These are phyloP conservation scores for Curvularia spicifera DNA, from an alignment of 2,329 filamentous ascomycete species.

Conservation along the genomic window DNA sequence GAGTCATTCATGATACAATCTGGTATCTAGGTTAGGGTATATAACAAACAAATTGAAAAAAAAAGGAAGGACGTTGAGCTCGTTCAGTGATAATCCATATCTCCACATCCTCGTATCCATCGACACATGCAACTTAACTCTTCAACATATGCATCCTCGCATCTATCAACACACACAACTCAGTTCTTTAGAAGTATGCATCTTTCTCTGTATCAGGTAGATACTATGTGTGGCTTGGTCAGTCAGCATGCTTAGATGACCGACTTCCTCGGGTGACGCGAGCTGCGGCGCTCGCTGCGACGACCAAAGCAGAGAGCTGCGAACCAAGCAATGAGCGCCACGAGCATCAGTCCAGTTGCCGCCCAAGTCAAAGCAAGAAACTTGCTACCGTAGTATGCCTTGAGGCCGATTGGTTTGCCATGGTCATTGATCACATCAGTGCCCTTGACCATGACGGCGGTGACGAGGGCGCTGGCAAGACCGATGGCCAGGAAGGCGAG, in stretches of 20 bases:
- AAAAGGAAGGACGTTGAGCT: not conserved
- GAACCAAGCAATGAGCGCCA: conserved; percentile 41
- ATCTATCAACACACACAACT: no score
- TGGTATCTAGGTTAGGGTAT: conserved; percentile 5
- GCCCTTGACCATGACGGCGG: conserved; percentile 64
- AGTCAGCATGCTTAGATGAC: not conserved
- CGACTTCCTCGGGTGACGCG: not conserved
- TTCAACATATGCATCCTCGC: not conserved
- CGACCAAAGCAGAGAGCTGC: conserved; percentile 40
- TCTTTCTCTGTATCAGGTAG: no score
- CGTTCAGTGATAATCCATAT: not conserved
- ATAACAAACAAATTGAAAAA: not conserved
- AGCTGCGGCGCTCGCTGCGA: conserved; percentile 11
- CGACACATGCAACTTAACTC: not conserved
- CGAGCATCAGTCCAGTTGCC: conserved; percentile 56
- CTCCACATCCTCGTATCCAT: not conserved
- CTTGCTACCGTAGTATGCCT: conserved; percentile 58
- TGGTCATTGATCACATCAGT: conserved; percentile 60
- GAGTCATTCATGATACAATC: not conserved
- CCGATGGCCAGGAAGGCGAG: conserved; percentile 67
- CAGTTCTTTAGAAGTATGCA: no score
- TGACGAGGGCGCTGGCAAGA: conserved; percentile 76
- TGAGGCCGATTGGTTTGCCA: conserved; percentile 58
- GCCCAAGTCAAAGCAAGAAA: conserved; percentile 68
- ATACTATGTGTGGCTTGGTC: not conserved